Evolutionary conservation across 768 basidiomycete genomes (phyloP).

Genomic region (Thelephora aurantiotincta): DNA sequence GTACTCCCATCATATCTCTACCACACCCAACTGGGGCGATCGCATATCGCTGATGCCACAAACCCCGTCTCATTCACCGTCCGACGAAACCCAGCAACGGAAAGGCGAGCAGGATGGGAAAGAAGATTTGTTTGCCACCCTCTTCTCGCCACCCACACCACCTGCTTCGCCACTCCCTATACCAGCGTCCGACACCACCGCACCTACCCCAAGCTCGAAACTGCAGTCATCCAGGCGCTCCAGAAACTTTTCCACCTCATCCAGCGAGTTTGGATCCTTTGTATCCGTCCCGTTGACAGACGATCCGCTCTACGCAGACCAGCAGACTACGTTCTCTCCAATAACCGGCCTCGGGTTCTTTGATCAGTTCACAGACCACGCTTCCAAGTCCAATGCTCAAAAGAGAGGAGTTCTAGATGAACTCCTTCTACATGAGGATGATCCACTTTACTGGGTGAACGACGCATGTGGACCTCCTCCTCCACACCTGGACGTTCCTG

Average conservation of each 20-base stretch:
- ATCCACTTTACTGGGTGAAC: slow-evolving; percentile 48
- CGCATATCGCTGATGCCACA: too few species aligned
- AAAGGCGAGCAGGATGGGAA: slow-evolving; percentile 5
- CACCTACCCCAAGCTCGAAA: neutral
- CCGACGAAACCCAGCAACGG: too few species aligned
- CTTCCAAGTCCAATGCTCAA: slow-evolving; percentile 36
- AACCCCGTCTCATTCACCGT: too few species aligned
- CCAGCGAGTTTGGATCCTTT: slow-evolving; percentile 44
- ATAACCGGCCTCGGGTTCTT: slow-evolving; percentile 31
- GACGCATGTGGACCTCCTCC: neutral
- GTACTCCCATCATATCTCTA: too few species aligned
- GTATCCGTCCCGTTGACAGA: slow-evolving; percentile 40
- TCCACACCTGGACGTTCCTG: too few species aligned
- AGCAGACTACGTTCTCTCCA: slow-evolving; percentile 5
- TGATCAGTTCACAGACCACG: slow-evolving; percentile 42
- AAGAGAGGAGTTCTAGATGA: slow-evolving; percentile 46
- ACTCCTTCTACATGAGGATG: slow-evolving; percentile 50
- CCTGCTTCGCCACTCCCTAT: slow-evolving; percentile 14
- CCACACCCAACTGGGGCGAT: too few species aligned
- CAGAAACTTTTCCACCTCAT: slow-evolving; percentile 17
- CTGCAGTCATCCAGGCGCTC: slow-evolving; percentile 5
- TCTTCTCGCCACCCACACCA: slow-evolving; percentile 21
- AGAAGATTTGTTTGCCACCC: slow-evolving; percentile 20
- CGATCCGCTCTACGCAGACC: slow-evolving; percentile 27
- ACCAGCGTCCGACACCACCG: slow-evolving; percentile 4